phyloP scores from a whole-genome alignment of 371 early-diverging fungal species.

The Smittium mucronatum region DNA sequence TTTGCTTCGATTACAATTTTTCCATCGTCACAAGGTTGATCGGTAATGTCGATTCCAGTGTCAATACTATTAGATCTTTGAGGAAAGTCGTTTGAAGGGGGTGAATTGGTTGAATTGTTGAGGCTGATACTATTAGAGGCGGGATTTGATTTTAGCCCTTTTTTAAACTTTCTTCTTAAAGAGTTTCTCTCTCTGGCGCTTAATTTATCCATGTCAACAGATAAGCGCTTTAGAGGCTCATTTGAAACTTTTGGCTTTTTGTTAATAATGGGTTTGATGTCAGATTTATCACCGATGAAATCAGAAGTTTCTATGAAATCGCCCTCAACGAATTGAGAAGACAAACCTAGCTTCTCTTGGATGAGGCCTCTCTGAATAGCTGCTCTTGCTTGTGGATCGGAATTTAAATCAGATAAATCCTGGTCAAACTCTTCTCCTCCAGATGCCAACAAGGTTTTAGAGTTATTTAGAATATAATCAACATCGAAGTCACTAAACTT shows the following conservation, averaged over 20 bases:
- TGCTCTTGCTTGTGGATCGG: constrained; percentile 75
- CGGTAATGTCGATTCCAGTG: constrained; percentile 17
- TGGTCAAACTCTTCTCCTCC: constrained; percentile 86
- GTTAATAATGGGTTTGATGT: constrained; percentile 9
- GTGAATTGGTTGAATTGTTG: neutral
- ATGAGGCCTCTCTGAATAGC: constrained; percentile 70
- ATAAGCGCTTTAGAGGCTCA: constrained; percentile 10
- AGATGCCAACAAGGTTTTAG: constrained; percentile 70
- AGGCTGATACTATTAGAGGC: constrained; percentile 12
- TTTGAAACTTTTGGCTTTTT: constrained; percentile 13
- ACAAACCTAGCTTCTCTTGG: constrained; percentile 72
- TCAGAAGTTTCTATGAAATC: constrained; percentile 31
- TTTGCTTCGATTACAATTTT: constrained; percentile 65
- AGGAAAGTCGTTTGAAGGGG: neutral
- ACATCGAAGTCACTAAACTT: constrained; percentile 73
- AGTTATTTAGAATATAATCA: constrained; percentile 59
- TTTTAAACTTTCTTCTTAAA: constrained; percentile 75
- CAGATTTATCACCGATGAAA: constrained; percentile 8
- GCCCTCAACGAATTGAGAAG: constrained; percentile 78
- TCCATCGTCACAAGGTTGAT: constrained; percentile 44
- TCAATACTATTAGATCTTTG: neutral
- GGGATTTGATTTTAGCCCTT: constrained; percentile 35
- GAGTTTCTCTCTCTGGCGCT: constrained; percentile 82
- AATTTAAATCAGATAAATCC: constrained; percentile 45
- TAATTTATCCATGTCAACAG: constrained; percentile 62